Base-by-base conservation (phyloP, 2,329 filamentous ascomycete genomes). In the Knoxdaviesia proteae region DNA sequence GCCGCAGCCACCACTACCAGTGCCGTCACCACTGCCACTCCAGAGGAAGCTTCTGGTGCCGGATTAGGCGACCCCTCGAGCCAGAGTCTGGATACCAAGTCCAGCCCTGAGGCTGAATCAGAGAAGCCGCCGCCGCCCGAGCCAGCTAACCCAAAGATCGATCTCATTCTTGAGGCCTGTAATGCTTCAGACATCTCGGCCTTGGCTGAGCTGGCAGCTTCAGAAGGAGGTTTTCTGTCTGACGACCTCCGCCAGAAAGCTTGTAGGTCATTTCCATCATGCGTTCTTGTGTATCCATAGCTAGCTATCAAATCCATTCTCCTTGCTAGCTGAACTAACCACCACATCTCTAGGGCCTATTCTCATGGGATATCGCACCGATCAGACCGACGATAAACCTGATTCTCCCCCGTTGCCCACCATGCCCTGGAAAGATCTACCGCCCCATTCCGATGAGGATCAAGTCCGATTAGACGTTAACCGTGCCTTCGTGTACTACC, bases 401-500 rank as follows among this genome's bases (percentile, higher is more conserved):
- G 39, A 44, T 29, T 9, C 38, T 5, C 36, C 20, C 20, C 20
- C 20, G 20, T 20, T 20, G 20, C 20, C 20, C 20, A 20, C 20
- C 20, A 20, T 3, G 20, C 20, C 43, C 39, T 83, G 80, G 79
- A 61, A 63, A 47, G 54, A 65, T n/a, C 62, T 94, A 36, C 72
- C 79, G 32, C 67, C 60, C n/a, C 90, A 98, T 60, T 64, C 63
- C 34, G 90, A 98, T 53, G 90, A 98, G 58, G 77, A 81, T 41
- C 90, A 98, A 61, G 86, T 98, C 36, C 71, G 78, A 53, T 69
- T 96, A 40, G 90, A 98, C 56, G 90, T 98, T 44, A 76, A 94
- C 59, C 74, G 90, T 44, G 87, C 90, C n/a, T 98, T 98, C 60
- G 80, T 96, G 47, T 92, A 94, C 62, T 98, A 98, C 57, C 90